Evolutionary conservation across 192 early-diverging fungal genomes (phyloP).

Genomic region (Gigaspora rosea): DNA sequence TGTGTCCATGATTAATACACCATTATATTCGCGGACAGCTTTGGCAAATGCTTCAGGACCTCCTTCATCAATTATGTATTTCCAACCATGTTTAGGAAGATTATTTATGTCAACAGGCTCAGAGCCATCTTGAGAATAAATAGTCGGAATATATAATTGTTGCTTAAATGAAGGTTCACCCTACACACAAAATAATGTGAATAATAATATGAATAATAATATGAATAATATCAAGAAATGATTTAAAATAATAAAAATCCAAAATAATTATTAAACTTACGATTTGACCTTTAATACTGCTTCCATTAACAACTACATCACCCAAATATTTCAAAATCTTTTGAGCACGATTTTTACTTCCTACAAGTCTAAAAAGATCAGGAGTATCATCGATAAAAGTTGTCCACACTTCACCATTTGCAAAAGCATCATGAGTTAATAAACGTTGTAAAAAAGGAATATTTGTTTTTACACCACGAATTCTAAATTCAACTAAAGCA

Average conservation of each 20-base stretch:
- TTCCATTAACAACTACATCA: conserved; percentile 91
- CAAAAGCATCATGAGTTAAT: conserved; percentile 80
- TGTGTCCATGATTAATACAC: conserved; percentile 93
- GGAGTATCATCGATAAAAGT: conserved; percentile 98
- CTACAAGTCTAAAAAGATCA: conserved; percentile 80
- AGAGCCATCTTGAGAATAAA: conserved; percentile 51
- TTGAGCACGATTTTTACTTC: conserved; percentile 81
- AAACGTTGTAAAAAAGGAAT: conserved; percentile 91
- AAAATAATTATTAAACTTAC: conserved; percentile 36
- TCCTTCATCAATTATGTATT: conserved; percentile 79
- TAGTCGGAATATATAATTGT: conserved; percentile 65
- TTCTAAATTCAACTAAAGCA: conserved; percentile 91
- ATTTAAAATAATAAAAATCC: not conserved
- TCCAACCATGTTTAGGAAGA: conserved; percentile 79
- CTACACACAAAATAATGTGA: conserved; percentile 18
- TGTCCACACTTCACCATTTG: conserved; percentile 87
- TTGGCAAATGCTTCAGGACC: conserved; percentile 91
- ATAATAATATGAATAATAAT: not conserved
- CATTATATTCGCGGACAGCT: conserved; percentile 85
- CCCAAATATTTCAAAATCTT: conserved; percentile 88
- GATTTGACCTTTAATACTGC: conserved; percentile 86
- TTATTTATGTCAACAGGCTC: conserved; percentile 53
- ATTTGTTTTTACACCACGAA: conserved; percentile 96
- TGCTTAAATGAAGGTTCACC: conserved; percentile 69
- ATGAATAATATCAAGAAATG: not conserved